phyloP scores from a whole-genome alignment of 2,329 filamentous ascomycete species.

The Tolypocladium ovalisporum region DNA sequence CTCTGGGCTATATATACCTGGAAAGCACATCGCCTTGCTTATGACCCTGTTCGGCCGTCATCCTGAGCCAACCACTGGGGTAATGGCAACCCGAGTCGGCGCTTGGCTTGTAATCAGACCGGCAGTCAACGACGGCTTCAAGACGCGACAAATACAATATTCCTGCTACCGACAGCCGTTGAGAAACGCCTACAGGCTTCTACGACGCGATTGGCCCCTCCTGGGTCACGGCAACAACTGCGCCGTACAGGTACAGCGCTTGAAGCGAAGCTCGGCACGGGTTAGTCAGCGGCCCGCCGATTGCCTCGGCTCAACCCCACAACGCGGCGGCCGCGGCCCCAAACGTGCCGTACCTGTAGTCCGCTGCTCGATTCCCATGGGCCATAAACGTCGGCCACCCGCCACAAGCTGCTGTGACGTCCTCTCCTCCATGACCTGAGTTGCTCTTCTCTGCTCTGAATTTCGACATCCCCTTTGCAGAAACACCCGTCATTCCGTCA shows the following conservation, averaged over 20 bases:
- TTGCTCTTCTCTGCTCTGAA: neutral
- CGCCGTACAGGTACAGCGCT: neutral
- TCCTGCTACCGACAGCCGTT: neutral
- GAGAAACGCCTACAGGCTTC: neutral
- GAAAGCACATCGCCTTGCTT: too few species aligned
- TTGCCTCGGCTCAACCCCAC: constrained; percentile 21
- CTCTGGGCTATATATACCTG: neutral
- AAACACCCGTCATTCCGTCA: constrained; percentile 8
- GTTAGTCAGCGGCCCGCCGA: constrained; percentile 5
- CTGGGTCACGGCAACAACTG: neutral
- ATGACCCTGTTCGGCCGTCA: too few species aligned
- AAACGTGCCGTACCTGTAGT: constrained; percentile 12
- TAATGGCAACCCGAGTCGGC: neutral
- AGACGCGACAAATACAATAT: neutral
- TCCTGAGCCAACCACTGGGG: neutral
- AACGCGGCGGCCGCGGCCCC: constrained; percentile 5
- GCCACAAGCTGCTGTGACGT: neutral
- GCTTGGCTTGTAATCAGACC: neutral
- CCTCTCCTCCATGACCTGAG: neutral
- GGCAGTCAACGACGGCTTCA: neutral
- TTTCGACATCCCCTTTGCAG: neutral
- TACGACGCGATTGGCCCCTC: neutral
- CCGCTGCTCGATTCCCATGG: constrained; percentile 3
- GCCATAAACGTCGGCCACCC: constrained; percentile 4
- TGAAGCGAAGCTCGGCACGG: neutral